Conservation (phyloP, 306 rosid species). For the Acacia melanoxylon region DNA sequence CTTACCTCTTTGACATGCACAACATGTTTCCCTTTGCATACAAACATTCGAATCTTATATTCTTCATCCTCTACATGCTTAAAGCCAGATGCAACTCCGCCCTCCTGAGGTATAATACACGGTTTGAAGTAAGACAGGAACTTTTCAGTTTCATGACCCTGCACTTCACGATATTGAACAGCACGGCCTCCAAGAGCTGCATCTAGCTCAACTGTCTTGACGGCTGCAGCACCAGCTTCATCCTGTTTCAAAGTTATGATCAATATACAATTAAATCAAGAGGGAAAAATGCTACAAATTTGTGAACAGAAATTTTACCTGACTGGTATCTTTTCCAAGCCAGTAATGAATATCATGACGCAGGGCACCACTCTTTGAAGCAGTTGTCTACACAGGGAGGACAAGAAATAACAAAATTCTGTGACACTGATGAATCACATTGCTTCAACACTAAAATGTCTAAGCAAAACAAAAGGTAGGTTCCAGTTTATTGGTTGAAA, state of each 20-base stretch:
- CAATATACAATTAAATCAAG: conserved; percentile 16
- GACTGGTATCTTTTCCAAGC: conserved; percentile 92
- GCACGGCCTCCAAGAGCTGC: conserved; percentile 99
- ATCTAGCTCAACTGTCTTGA: conserved; percentile 92
- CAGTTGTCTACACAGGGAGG: conserved; percentile 59
- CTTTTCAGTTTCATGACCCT: conserved; percentile 91
- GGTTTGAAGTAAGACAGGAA: conserved; percentile 89
- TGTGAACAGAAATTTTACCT: conserved; percentile 42
- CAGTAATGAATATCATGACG: conserved; percentile 92
- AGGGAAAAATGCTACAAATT: neutral
- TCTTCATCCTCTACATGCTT: conserved; percentile 82
- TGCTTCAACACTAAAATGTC: neutral
- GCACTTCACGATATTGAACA: conserved; percentile 90
- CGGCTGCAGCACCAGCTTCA: conserved; percentile 90
- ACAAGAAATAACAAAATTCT: conserved; percentile 12
- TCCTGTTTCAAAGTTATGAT: conserved; percentile 52
- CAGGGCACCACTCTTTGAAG: conserved; percentile 79
- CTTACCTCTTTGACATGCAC: conserved; percentile 95
- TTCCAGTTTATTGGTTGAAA: neutral
- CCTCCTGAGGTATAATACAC: conserved; percentile 90
- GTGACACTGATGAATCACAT: neutral
- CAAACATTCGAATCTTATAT: conserved; percentile 66
- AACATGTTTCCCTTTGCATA: conserved; percentile 90
- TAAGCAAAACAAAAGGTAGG: neutral
- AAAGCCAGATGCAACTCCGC: conserved; percentile 86